Evolutionary conservation across 2,329 filamentous ascomycete species (phyloP).

Genomic region (Penicillium vulpinum): DNA sequence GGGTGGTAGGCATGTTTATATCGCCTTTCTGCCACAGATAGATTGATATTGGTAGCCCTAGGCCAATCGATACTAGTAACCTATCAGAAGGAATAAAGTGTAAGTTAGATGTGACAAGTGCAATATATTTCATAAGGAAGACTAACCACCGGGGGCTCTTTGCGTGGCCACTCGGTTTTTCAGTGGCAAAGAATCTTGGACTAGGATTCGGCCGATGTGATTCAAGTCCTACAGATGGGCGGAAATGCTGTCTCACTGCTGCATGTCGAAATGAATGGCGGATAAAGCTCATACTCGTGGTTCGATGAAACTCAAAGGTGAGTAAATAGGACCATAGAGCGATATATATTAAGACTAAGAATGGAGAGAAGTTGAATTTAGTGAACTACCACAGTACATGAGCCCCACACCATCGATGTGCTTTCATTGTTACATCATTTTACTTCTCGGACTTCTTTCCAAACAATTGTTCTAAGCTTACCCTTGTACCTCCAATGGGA

Average conservation of each 20-base stretch:
- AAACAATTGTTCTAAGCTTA: background rate
- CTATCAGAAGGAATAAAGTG: background rate
- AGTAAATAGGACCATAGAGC: background rate
- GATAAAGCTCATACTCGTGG: background rate
- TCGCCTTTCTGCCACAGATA: background rate
- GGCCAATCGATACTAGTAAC: background rate
- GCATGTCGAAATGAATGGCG: background rate
- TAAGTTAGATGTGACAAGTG: background rate
- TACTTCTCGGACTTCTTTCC: background rate
- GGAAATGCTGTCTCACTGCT: background rate
- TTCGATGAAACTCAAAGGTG: too few relatives aligned
- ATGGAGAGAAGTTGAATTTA: background rate
- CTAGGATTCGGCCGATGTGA: background rate
- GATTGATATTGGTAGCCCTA: background rate
- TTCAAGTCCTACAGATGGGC: background rate
- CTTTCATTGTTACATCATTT: constrained; percentile 3
- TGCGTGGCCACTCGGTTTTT: background rate
- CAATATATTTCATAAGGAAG: background rate
- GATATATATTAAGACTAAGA: background rate
- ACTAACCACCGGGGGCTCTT: background rate
- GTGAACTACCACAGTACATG: background rate
- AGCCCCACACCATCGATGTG: background rate
- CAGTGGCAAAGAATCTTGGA: background rate
- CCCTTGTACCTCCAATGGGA: too few relatives aligned
- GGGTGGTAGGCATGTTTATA: background rate